Base-by-base conservation (phyloP, 2,329 filamentous ascomycete species). In the Fusarium hainanense region DNA sequence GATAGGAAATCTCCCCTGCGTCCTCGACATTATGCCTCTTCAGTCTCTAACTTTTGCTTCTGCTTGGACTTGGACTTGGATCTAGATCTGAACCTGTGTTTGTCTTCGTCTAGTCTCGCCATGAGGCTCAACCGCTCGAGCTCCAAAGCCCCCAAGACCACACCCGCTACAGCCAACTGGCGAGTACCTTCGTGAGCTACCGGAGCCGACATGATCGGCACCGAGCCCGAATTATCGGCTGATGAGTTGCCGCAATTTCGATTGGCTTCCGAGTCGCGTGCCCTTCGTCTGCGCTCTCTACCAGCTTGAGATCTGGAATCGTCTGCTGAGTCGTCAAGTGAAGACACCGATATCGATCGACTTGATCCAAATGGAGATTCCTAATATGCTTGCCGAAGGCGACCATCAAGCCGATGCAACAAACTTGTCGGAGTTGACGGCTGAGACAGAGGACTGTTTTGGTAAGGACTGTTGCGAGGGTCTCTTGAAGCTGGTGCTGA, bases 121-220 rank as follows among this genome's bases (percentile, higher is more conserved):
- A 71, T 72, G 47, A 57, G 42, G 51, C 75, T 79, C 54, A 79
- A 58, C n/a, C 77, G 73, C 34, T 80, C 78, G 34, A 80, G 63
- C n/a, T 79, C 74, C 25, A 68, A 67, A 32, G 74, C 73, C 32
- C 76, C 78, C 66, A 79, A 44, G 20, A 73, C 59, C 46, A 77
- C 59, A 21, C 74, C 75, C 9, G 76, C 77, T 58, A 74, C 62
- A 30, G 65, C 76, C 47, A 77, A 59, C 10, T 75, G 73, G 30
- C 66, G 69, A 27, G 74, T 69, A 28, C 70, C 69, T 37, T 74
- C 65, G 14, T 65, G 68, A 7, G 50, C 68, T 20, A 41, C 55
- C 28, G 72, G 70, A 58, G 70, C 73, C 51, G 70, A 66, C 27
- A 65, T 55, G 28, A 56, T 56, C 50, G 66, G 56, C 20, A 68